Conservation (phyloP, 495 filamentous ascomycete species). For the Pseudomonodictys pantanalensis region DNA sequence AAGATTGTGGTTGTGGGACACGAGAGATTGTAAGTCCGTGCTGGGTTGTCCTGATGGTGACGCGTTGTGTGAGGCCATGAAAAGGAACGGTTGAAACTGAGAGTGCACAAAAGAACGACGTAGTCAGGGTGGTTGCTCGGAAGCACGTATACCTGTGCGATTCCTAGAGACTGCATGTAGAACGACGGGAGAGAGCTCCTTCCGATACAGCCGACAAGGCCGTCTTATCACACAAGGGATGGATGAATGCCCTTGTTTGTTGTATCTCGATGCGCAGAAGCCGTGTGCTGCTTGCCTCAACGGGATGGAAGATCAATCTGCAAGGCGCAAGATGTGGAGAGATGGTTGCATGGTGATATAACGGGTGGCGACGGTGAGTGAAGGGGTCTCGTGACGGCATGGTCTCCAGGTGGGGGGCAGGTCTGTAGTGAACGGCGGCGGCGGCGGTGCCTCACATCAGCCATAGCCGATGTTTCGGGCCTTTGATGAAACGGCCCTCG, state of each 20-base stretch:
- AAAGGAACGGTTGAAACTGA: background rate
- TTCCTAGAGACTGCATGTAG: too few species aligned
- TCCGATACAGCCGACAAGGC: background rate
- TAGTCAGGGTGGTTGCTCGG: too few species aligned
- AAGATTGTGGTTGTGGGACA: background rate
- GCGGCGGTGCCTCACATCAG: background rate
- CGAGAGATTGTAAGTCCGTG: background rate
- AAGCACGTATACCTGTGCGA: too few species aligned
- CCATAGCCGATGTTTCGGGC: background rate
- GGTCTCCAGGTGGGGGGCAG: background rate
- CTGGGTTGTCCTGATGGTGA: background rate
- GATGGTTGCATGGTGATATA: slow-evolving; percentile 5
- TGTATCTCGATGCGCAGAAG: background rate
- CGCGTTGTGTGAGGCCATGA: background rate
- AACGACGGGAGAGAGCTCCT: too few species aligned
- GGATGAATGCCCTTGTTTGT: background rate
- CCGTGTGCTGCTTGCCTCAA: background rate
- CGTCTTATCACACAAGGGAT: background rate
- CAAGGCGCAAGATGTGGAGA: background rate
- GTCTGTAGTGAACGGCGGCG: background rate
- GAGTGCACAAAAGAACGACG: too few species aligned
- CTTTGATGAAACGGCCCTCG: too few species aligned
- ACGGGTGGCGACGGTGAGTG: background rate
- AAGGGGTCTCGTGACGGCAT: background rate
- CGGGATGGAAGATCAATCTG: too few species aligned